Conservation (phyloP, 768 basidiomycete species). For the Aureoboletus auriporus region DNA sequence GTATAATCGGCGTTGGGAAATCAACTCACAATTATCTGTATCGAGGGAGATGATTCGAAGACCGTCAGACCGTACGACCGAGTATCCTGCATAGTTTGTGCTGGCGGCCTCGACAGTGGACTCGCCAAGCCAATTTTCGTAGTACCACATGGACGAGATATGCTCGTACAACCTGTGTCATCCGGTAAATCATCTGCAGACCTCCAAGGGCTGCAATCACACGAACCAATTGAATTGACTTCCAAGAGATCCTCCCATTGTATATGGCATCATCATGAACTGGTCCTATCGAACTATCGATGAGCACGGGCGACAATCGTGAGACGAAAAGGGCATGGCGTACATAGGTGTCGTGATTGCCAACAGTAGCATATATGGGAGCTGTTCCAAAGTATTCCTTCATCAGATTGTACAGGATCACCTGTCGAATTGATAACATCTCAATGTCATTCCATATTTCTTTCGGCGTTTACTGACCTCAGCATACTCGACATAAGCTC, state of each 20-base stretch:
- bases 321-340: background rate
- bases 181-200: background rate
- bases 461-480: conserved; percentile 37
- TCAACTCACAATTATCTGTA: conserved; percentile 41
- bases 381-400: conserved; percentile 53
- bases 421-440: conserved; percentile 30
- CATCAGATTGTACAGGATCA: conserved; percentile 58
- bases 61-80: conserved; percentile 39
- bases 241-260: conserved; percentile 29
- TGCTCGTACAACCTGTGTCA: conserved; percentile 44
- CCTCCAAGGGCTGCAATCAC: background rate
- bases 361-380: conserved; percentile 67
- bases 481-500: conserved; percentile 54
- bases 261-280: conserved; percentile 36
- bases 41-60: conserved; percentile 48
- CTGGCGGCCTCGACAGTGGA: conserved; percentile 33
- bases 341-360: conserved; percentile 74
- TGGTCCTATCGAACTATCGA: conserved; percentile 4
- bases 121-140: conserved; percentile 41
- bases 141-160: conserved; percentile 40
- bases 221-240: conserved; percentile 41
- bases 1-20: conserved; percentile 16
- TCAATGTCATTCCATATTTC: background rate
- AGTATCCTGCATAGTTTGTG: conserved; percentile 44
- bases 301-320: background rate